Base-by-base conservation (phyloP, 1,284 basidiomycete species). In the Xerocomus amazonicus region DNA sequence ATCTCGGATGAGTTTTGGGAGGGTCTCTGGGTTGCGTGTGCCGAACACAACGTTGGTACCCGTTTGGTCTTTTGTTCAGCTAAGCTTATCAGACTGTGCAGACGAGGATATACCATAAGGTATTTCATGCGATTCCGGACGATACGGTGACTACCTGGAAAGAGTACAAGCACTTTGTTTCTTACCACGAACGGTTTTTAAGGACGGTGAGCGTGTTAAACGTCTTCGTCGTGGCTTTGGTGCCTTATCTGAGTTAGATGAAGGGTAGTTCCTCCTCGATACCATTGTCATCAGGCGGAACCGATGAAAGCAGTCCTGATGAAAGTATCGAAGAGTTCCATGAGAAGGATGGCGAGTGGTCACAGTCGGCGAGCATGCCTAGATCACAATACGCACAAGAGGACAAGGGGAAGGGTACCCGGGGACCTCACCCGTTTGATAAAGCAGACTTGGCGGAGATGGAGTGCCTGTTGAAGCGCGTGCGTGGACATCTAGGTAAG, bases 51-150 rank as follows among this genome's bases (percentile, higher is more conserved):
- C 63, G 90, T 92, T 47, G 57, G 87, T 73, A n/a, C 35, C 48
- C 42, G 44, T 52, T 31, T 35, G 12, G 26, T 45, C 55, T 47
- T 28, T 47, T 38, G 31, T 23, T 36, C 47, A 33, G 59, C 19
- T 59, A 34, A 45, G 45, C 53, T 52, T 16, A 39, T 16, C 19
- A 33, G 45, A 50, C 14, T 51, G 26, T 62, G 43, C 53, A 96
- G 89, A 97, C 94, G 52, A 90, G 95, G 66, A 92, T 96, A 55
- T 96, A 83, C 72, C 84, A 92, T 50, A 94, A 90, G 66, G 92
- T 97, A 1, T 97, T 97, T 73, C 86, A 92, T 61, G 87, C 89
- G 43, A 75, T 93, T 39, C 94, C 94, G 4, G 94, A 97, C 65
- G 93, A 97, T 66, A 73, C 86, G 13, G 82, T 97, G 47, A 88